Evolutionary conservation across 108 stramenopile species (phyloP), one percentile per base, ranked within the genome.

Genomic region (Discostella stelligeroides): DNA sequence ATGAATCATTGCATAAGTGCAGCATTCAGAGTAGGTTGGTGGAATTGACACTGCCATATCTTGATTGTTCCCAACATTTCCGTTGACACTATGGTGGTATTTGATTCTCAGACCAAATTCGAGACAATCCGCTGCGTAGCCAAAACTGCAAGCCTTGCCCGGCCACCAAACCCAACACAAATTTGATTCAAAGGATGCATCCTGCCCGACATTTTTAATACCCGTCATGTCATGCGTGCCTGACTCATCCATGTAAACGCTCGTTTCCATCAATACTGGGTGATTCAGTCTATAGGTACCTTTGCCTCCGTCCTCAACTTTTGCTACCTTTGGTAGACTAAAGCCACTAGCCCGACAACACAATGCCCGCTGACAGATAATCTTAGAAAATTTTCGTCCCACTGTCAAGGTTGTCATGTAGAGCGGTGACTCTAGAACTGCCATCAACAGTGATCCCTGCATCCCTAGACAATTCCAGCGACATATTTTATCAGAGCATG

Each of bases 391-490:
- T 45, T 95, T 95, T 30, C 93, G 70, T 21, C 93, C 93, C 10
- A 95, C 87, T 28, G 91, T 92, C 68, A 94, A 29, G 2, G 89
- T 86, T 18, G 80, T 55, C 61, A 86, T 65, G 60, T 88, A 85
- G 11, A 91, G 27, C 9, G 88, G 88, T 17, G 49, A 57, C 12
- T 80, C 80, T 18, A 94, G 55, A 7, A 91, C 50, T 9, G 82
- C 63, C 28, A 88, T 75, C 23, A 94, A 65, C 2, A 94, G 74
- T 20, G 89, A 86, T 42, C 93, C 93, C 63, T 94, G 93, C 60
- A 89, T 28, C 5, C 93, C 93, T 27, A 94, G 66, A 57, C 65
- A 86, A 54, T 94, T 94, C 90, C 90, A 94, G 30, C 90, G 80
- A 65, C 82, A 82, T 39, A 94, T 75, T 71, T 94, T 94, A 68